Conservation (phyloP, 75 land plant genomes). For the Chamaecyparis obtusa region DNA sequence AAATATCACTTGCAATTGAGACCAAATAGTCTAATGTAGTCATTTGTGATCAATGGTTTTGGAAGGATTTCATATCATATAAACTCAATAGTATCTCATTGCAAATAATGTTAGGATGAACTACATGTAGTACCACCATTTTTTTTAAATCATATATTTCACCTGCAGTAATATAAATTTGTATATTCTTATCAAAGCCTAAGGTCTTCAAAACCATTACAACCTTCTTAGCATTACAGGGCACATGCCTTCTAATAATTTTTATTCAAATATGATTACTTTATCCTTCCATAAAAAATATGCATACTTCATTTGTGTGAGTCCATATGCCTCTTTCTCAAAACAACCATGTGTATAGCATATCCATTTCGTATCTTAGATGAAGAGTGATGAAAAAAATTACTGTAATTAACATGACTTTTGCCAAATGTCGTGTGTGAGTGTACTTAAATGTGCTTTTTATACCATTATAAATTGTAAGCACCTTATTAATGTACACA, state of each 20-base stretch:
- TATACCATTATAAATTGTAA: too few relatives aligned
- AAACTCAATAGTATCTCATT: conserved; percentile 74
- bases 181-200: conserved; percentile 61
- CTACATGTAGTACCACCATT: conserved; percentile 45
- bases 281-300: conserved; percentile 98
- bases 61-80: conserved; percentile 60
- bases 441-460: too few relatives aligned
- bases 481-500: too few relatives aligned
- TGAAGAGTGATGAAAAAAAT: conserved; percentile 63
- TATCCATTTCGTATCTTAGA: conserved; percentile 90
- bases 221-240: conserved; percentile 89
- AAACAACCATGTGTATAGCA: conserved; percentile 87
- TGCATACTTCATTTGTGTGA: conserved; percentile 81
- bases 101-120: conserved; percentile 68
- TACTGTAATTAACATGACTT: too few relatives aligned
- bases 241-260: conserved; percentile 75
- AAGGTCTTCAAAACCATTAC: conserved; percentile 65
- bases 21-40: conserved; percentile 92
- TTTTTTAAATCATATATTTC: conserved; percentile 74
- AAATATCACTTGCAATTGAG: conserved; percentile 78
- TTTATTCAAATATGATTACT: conserved; percentile 71
- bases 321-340: conserved; percentile 60
- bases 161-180: conserved; percentile 89
- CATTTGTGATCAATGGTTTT: conserved; percentile 85
- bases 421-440: too few relatives aligned